Evolutionary conservation across 2,329 filamentous ascomycete genomes (phyloP).

Genomic region (Apiospora aurea): DNA sequence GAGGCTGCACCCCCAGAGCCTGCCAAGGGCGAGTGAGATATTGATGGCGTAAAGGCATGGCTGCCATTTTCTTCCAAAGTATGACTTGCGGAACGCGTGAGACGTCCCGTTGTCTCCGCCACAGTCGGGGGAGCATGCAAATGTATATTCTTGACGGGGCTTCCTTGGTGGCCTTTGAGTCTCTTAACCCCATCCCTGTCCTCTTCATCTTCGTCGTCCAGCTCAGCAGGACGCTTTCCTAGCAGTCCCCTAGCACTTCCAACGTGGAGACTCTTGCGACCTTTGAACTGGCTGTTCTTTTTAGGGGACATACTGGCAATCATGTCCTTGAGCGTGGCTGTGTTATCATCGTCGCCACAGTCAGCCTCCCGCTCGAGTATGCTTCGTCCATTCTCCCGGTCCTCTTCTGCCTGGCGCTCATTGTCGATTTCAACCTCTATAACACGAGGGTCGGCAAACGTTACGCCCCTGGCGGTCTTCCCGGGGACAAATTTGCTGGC

Average conservation of each 20-base stretch:
- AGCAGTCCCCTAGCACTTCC: slow-evolving; percentile 77
- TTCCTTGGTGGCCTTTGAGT: slow-evolving; percentile 74
- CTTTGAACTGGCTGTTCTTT: slow-evolving; percentile 58
- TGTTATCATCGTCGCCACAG: slow-evolving; percentile 63
- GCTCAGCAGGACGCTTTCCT: slow-evolving; percentile 75
- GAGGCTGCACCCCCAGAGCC: slow-evolving; percentile 45
- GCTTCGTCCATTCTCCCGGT: slow-evolving; percentile 64
- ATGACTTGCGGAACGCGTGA: slow-evolving; percentile 57
- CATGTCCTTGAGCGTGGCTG: slow-evolving; percentile 75
- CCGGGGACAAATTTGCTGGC: slow-evolving; percentile 69
- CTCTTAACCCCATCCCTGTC: slow-evolving; percentile 70
- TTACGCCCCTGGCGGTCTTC: slow-evolving; percentile 54
- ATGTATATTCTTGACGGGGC: slow-evolving; percentile 78
- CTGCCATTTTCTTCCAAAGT: slow-evolving; percentile 50
- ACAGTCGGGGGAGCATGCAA: slow-evolving; percentile 74
- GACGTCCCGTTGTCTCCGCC: slow-evolving; percentile 68
- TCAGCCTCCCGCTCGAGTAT: slow-evolving; percentile 62
- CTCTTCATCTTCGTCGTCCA: slow-evolving; percentile 70
- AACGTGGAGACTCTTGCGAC: slow-evolving; percentile 78
- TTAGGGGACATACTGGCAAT: slow-evolving; percentile 81
- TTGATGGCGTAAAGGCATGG: slow-evolving; percentile 49
- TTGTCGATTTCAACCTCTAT: slow-evolving; percentile 69
- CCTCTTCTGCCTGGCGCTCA: slow-evolving; percentile 66
- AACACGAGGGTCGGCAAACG: slow-evolving; percentile 70
- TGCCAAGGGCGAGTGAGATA: slow-evolving; percentile 57